These are phyloP conservation scores for Cairneyella variabilis DNA, from an alignment of 495 filamentous ascomycete genomes.

Conservation along the genomic window DNA sequence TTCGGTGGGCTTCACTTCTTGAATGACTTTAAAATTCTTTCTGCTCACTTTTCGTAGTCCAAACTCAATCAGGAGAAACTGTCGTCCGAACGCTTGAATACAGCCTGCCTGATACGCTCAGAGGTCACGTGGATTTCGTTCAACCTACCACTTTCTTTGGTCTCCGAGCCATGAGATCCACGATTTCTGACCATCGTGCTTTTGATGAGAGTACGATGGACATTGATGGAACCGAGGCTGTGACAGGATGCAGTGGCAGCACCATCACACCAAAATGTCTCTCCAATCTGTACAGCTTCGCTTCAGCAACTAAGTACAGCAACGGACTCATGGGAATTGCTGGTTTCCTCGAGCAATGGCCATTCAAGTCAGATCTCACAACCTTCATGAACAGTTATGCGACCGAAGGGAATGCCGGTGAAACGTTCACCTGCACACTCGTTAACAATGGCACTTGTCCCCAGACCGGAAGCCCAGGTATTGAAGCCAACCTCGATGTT, in stretches of 20 bases:
- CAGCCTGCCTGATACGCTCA: slow-evolving; percentile 49
- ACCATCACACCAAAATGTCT: slow-evolving; percentile 25
- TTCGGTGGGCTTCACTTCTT: slow-evolving; percentile 12
- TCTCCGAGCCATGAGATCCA: slow-evolving; percentile 19
- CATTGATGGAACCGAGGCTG: background rate
- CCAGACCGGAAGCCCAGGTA: slow-evolving; percentile 31
- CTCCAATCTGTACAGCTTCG: slow-evolving; percentile 22
- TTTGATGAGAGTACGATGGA: background rate
- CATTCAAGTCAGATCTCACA: slow-evolving; percentile 17
- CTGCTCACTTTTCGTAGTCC: slow-evolving; percentile 5
- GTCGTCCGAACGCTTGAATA: slow-evolving; percentile 38
- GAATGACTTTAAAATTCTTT: background rate
- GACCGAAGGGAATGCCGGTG: slow-evolving; percentile 38
- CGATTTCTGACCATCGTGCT: slow-evolving; percentile 1
- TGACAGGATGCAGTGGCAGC: slow-evolving; percentile 15
- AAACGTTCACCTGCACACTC: slow-evolving; percentile 58
- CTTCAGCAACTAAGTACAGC: slow-evolving; percentile 5
- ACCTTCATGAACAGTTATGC: slow-evolving; percentile 49
- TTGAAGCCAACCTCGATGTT: slow-evolving; percentile 71
- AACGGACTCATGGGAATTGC: slow-evolving; percentile 20
- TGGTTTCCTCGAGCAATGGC: slow-evolving; percentile 23
- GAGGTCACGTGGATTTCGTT: slow-evolving; percentile 56
- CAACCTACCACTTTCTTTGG: slow-evolving; percentile 68
- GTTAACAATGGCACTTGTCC: slow-evolving; percentile 58
- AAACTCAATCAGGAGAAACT: slow-evolving; percentile 1